Evolutionary conservation across 1,139 yeast genomes (phyloP), one percentile per base, ranked within the genome.

Genomic region (Ogataea hybrid): DNA sequence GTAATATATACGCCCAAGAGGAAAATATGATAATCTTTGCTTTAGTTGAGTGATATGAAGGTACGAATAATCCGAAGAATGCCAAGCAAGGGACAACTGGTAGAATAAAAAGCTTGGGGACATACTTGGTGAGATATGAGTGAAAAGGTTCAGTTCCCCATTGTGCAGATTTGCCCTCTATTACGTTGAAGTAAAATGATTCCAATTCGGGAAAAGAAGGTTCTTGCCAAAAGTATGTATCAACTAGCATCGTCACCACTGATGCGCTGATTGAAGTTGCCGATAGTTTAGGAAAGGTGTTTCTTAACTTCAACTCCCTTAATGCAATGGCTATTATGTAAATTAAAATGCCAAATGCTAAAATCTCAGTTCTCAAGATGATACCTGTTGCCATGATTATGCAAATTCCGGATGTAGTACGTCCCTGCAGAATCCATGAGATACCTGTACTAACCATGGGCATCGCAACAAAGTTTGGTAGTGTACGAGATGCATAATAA

Each of bases 61-160:
- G 79, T 18, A 49, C 43, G 12, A 64, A 43, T 3, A 72, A 46
- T 0, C 84, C 84, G 5, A 70, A 62, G 3, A 71, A 41, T 0
- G 68, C 51, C 33, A 84, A 58, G 1, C 77, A 48, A 23, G 82
- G 65, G 2, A 81, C 67, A 10, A 79, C 62, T 14, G 95, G 92
- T 30, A 90, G 86, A 32, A 73, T 49, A 47, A 77, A 72, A 25
- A 81, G 53, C 49, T 67, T 70, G 23, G 82, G 73, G 44, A 85
- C 62, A 47, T 84, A 74, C 43, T 73, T 72, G 2, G 71, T 62
- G 54, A 88, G 81, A 61, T 90, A 90, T 0, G 86, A 76, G 34
- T 63, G 53, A 58, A 73, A 75, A 5, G 97, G 95, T 58, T 85
- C 90, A 1, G 73, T 74, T 0, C 97, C 97, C 97, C 97, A 92